Base-by-base conservation (phyloP, 345 rosid species). In the Tarenaya hassleriana region DNA sequence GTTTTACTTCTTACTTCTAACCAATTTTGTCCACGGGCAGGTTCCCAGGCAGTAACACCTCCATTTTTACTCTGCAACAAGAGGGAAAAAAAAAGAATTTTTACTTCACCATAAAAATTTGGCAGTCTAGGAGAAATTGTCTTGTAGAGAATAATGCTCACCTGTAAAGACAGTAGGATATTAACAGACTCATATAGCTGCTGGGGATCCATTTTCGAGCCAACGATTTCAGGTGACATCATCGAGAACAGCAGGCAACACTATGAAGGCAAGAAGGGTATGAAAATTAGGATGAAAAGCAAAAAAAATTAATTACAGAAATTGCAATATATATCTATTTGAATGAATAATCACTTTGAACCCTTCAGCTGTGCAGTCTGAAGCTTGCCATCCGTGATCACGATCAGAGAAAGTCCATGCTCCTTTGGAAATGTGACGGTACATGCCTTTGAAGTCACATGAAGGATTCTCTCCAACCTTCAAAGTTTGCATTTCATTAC, bases 321-420 rank as follows among this genome's bases (percentile, higher is more conserved):
- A 31, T 44, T 45, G 52, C 43, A 18, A 45, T 18, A n/a, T 32
- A 16, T 16, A n/a, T 41, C 0, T 1, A 4, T 55, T 41, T 55
- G 0, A 37, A 16, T 0, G 27, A 38, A 5, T 45, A 12, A 8
- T 32, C 45, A 81, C 84, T 73, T 73, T 83, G 31, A 80, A 41
- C 10, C 78, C 84, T 63, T 83, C 84, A 14, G 79, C 84, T 9
- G 86, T 83, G 61, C 91, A 83, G 61, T 83, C 90, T 21, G 90
- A 79, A 47, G 79, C 86, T 67, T 77, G 86, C 86, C 86, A 82
- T 19, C 90, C 86, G 8, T 82, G 86, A 56, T 79, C 90, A 53
- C 64, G 79, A 50, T 71, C 77, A 4, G 86, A 79, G 56, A 82
- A 82, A 16, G 90, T 75, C 90, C 90, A 82, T 6, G 86, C 63